phyloP scores from a whole-genome alignment of 768 basidiomycete genomes.

The Hydnomerulius pinastri region DNA sequence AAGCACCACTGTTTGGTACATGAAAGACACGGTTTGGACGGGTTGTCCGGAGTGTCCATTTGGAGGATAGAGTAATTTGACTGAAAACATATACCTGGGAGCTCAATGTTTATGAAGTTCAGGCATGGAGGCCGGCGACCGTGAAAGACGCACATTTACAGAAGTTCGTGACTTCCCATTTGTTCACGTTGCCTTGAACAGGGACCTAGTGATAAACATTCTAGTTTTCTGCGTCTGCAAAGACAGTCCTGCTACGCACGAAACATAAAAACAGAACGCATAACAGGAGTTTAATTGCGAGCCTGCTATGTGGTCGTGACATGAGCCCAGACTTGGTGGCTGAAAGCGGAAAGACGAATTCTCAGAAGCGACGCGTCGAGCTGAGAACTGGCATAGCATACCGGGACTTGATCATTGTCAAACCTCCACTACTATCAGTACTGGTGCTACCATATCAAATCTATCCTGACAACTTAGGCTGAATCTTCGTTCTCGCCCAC shows the following conservation, averaged over 20 bases:
- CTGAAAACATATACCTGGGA: conserved; percentile 85
- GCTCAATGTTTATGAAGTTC: conserved; percentile 5
- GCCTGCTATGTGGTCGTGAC: conserved; percentile 14
- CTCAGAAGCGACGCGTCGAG: conserved; percentile 1
- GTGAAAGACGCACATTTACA: conserved; percentile 74
- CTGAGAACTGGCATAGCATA: background rate
- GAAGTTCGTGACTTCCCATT: conserved; percentile 90
- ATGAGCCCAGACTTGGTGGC: conserved; percentile 21
- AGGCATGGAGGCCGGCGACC: conserved; percentile 2
- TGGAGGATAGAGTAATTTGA: conserved; percentile 85
- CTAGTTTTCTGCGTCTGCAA: conserved; percentile 6
- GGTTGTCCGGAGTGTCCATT: conserved; percentile 78
- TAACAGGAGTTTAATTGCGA: conserved; percentile 17
- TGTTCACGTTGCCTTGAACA: conserved; percentile 51
- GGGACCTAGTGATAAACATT: conserved; percentile 34
- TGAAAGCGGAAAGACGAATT: conserved; percentile 4
- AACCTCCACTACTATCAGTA: background rate
- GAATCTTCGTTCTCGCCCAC: conserved; percentile 4
- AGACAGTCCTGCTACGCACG: conserved; percentile 25
- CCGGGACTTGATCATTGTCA: background rate
- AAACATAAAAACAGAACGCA: conserved; percentile 16
- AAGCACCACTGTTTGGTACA: conserved; percentile 97
- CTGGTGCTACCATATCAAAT: background rate
- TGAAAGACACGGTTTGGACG: conserved; percentile 86
- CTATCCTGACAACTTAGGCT: background rate